Conservation (phyloP, 176 grass and related monocot species). For the Typha latifolia region DNA sequence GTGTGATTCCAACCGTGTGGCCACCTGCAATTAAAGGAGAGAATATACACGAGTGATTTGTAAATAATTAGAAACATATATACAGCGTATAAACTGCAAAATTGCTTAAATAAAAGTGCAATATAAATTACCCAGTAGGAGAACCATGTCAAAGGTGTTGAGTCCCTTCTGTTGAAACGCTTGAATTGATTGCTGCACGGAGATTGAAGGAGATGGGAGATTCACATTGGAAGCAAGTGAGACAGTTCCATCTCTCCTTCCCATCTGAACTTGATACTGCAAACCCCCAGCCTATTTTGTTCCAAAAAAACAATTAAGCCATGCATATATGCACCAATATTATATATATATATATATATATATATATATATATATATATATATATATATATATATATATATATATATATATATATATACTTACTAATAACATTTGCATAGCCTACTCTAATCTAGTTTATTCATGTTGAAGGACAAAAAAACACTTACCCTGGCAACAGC, state of each 20-base stretch:
- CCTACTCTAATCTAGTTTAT: not conserved
- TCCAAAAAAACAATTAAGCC: not conserved
- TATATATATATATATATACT: no score
- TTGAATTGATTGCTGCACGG: slow-evolving; percentile 30
- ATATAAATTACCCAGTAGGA: slow-evolving; percentile 24
- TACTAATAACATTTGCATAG: not conserved
- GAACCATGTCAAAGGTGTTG: slow-evolving; percentile 26
- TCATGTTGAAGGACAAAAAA: not conserved
- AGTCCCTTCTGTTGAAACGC: slow-evolving; percentile 28
- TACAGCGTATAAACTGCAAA: no score
- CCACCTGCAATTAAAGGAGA: slow-evolving; percentile 7
- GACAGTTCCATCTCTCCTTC: slow-evolving; percentile 54
- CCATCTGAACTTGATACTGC: slow-evolving; percentile 42
- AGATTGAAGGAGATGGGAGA: slow-evolving; percentile 33
- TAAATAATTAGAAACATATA: not conserved
- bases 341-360: no score
- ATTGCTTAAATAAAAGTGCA: no score
- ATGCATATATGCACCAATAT: not conserved
- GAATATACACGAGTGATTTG: not conserved
- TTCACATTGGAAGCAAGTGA: slow-evolving; percentile 38
- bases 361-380: no score
- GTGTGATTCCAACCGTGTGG: slow-evolving; percentile 43
- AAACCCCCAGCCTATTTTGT: slow-evolving; percentile 28
- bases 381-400: no score
- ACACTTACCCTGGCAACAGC: slow-evolving; percentile 41